Conservation (phyloP, 2,329 filamentous ascomycete genomes). For the Venturia nashicola region DNA sequence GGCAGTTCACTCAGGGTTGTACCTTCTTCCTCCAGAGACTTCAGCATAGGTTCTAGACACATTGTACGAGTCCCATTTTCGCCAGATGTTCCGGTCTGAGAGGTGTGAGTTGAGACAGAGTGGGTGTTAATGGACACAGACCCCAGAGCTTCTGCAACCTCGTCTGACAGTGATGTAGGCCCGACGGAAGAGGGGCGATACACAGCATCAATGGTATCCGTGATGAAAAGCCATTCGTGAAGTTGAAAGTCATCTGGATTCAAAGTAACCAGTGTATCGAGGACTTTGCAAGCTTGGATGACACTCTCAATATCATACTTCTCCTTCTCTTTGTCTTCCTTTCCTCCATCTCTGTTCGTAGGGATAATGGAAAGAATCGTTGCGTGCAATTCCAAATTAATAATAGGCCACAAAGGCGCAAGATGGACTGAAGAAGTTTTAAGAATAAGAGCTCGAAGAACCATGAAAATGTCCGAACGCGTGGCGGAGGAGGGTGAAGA, state of each 20-base stretch:
- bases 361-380: conserved; percentile 65
- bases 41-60: conserved; percentile 30
- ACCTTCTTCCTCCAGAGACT: conserved; percentile 14
- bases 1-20: conserved; percentile 36
- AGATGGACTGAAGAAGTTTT: conserved; percentile 70
- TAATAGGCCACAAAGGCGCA: conserved; percentile 75
- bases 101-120: conserved; percentile 9
- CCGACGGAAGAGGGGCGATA: conserved; percentile 62
- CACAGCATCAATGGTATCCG: conserved; percentile 91
- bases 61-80: conserved; percentile 13
- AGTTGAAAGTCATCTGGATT: conserved; percentile 94
- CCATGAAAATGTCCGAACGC: conserved; percentile 78
- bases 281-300: conserved; percentile 84
- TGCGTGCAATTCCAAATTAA: conserved; percentile 74
- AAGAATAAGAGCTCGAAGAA: conserved; percentile 70
- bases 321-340: conserved; percentile 65
- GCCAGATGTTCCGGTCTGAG: conserved; percentile 17
- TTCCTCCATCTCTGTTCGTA: conserved; percentile 56
- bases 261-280: conserved; percentile 76
- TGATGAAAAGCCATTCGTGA: conserved; percentile 96
- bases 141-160: conserved; percentile 66
- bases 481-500: conserved; percentile 88
- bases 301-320: conserved; percentile 66
- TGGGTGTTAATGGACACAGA: conserved; percentile 19
- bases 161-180: conserved; percentile 68